Percentiles rank a stretch among this genome's conserved stretches.
phyloP scores from a whole-genome alignment of 73 alveolate species.

The Tetrahymena borealis region DNA sequence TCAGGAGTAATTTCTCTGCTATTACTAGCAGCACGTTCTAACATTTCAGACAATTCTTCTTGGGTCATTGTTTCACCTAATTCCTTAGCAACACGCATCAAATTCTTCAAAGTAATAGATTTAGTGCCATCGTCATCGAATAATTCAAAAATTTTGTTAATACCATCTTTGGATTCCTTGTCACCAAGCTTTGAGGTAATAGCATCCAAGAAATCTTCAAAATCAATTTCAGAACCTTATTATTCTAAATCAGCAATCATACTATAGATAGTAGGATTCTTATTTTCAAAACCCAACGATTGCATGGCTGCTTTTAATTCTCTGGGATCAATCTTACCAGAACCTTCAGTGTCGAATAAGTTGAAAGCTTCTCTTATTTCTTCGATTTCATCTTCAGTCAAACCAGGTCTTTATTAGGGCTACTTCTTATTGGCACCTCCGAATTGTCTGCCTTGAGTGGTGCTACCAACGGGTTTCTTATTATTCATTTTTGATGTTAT shows the following conservation, averaged over 20 bases:
- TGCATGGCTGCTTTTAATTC: constrained; percentile 98
- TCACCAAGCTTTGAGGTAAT: constrained; percentile 92
- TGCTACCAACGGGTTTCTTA: neutral
- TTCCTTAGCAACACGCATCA: constrained; percentile 82
- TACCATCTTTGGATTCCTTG: constrained; percentile 82
- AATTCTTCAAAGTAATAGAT: constrained; percentile 69
- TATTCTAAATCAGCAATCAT: constrained; percentile 96
- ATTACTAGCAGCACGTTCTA: constrained; percentile 91
- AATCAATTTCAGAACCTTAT: constrained; percentile 89
- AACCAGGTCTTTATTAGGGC: constrained; percentile 58
- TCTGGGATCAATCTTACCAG: constrained; percentile 96
- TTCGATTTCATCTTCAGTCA: constrained; percentile 70
- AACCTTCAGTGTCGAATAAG: constrained; percentile 89
- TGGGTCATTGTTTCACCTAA: constrained; percentile 89
- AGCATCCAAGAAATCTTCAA: constrained; percentile 94
- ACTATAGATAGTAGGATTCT: constrained; percentile 95
- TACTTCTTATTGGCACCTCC: neutral
- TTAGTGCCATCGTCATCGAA: constrained; percentile 87
- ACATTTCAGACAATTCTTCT: constrained; percentile 84
- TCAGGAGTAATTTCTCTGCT: constrained; percentile 90
- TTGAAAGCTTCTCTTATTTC: constrained; percentile 98
- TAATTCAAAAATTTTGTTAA: constrained; percentile 78
- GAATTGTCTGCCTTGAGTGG: neutral
- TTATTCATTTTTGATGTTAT: neutral
- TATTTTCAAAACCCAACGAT: constrained; percentile 88